Conservation (phyloP, 805 yeast species). For the Yarrowia alimentaria region DNA sequence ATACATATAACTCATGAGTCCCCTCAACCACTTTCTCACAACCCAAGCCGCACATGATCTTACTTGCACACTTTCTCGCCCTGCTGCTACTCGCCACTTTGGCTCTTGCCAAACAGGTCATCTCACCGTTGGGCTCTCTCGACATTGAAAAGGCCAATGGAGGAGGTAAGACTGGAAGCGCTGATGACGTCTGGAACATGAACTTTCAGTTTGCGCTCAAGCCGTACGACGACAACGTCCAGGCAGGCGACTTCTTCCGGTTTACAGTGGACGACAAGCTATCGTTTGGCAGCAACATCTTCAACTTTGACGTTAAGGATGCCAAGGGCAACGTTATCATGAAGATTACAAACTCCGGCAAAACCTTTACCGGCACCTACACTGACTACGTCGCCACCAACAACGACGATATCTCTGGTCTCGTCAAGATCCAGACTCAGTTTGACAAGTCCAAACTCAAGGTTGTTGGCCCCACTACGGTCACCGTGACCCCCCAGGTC, state of each 20-base stretch:
- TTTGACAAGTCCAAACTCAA: conserved; percentile 8
- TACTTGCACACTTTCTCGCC: conserved; percentile 4
- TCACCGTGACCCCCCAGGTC: conserved; percentile 1
- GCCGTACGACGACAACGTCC: conserved; percentile 1
- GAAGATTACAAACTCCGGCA: conserved; percentile 2
- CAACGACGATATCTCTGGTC: not conserved
- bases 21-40: too few relatives aligned
- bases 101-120: conserved; percentile 11
- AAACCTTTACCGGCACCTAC: conserved; percentile 2
- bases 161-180: not conserved
- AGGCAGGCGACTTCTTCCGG: conserved; percentile 17
- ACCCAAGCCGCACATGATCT: too few relatives aligned
- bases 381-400: conserved; percentile 14
- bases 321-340: conserved; percentile 2
- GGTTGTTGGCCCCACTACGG: not conserved
- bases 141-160: not conserved
- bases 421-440: not conserved
- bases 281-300: not conserved
- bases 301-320: conserved; percentile 18
- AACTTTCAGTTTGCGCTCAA: conserved; percentile 5
- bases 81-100: too few relatives aligned
- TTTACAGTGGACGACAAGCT: conserved; percentile 6
- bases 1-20: too few relatives aligned
- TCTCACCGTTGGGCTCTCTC: conserved; percentile 1
- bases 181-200: conserved; percentile 6